These are phyloP conservation scores for Herpetomonas tarakana DNA, from an alignment of 208 protist genomes.

Conservation along the genomic window DNA sequence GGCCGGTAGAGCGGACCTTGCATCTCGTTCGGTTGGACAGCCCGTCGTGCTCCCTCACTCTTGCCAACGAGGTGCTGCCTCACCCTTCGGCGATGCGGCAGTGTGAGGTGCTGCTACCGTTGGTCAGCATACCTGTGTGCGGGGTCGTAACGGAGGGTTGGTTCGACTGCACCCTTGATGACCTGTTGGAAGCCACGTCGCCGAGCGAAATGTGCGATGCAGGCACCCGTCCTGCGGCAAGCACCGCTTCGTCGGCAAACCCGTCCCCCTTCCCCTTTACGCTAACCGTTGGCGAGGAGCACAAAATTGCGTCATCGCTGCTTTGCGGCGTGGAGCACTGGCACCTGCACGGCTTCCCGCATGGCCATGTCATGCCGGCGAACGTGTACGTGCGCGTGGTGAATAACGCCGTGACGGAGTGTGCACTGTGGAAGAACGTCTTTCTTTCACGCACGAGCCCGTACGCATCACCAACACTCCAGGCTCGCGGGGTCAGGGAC, in stretches of 20 bases:
- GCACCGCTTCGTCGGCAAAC: no score
- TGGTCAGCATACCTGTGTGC: conserved; percentile 23
- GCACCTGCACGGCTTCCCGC: conserved; percentile 71
- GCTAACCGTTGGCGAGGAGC: not conserved
- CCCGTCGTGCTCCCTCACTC: conserved; percentile 18
- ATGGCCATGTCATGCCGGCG: conserved; percentile 61
- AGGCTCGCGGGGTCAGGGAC: conserved; percentile 30
- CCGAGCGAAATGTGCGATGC: no score
- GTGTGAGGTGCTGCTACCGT: conserved; percentile 39
- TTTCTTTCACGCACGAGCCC: conserved; percentile 29
- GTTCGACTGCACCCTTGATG: conserved; percentile 66
- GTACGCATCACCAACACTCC: conserved; percentile 52
- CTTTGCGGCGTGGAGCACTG: conserved; percentile 82
- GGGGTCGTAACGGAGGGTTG: conserved; percentile 73
- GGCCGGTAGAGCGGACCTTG: conserved; percentile 54
- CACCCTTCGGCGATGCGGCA: conserved; percentile 68
- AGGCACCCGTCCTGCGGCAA: no score
- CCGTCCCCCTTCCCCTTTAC: no score
- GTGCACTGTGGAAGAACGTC: conserved; percentile 55
- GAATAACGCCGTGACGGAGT: conserved; percentile 38
- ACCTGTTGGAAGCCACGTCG: conserved; percentile 7
- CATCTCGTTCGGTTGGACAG: conserved; percentile 52
- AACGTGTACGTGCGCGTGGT: conserved; percentile 75
- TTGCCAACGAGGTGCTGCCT: conserved; percentile 27
- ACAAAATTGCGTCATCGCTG: conserved; percentile 52